Evolutionary conservation across 805 yeast genomes (phyloP).

Genomic region (Candida pseudofarinosa): DNA sequence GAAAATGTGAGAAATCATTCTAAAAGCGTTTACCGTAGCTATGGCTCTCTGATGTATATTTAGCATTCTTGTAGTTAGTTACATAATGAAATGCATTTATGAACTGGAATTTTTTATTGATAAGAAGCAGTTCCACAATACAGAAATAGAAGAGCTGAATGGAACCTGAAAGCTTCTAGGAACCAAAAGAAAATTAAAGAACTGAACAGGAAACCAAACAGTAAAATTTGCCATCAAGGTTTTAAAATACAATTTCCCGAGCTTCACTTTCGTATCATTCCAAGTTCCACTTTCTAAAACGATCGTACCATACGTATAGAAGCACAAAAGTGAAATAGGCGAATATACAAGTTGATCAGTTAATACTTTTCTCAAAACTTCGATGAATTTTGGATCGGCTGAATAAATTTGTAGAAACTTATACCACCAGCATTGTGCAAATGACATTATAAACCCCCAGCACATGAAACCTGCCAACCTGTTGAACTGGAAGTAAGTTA

Average conservation of each 20-base stretch:
- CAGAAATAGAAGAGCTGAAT: conserved; percentile 80
- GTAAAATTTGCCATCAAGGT: conserved; percentile 66
- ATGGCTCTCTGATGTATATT: conserved; percentile 28
- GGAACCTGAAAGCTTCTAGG: conserved; percentile 83
- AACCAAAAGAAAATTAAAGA: conserved; percentile 65
- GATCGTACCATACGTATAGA: conserved; percentile 80
- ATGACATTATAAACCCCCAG: conserved; percentile 86
- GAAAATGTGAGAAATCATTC: conserved; percentile 14
- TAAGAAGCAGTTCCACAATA: conserved; percentile 90
- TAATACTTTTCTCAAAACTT: conserved; percentile 79
- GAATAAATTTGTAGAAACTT: conserved; percentile 75
- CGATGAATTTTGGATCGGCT: conserved; percentile 77
- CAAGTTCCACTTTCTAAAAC: conserved; percentile 72
- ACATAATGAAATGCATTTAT: conserved; percentile 5
- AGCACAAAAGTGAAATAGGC: conserved; percentile 75
- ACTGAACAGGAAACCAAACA: conserved; percentile 83
- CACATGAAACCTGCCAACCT: conserved; percentile 74
- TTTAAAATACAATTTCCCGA: conserved; percentile 60
- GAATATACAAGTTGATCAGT: conserved; percentile 90
- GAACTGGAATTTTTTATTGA: conserved; percentile 61
- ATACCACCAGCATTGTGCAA: conserved; percentile 88
- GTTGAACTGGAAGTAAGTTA: conserved; percentile 54
- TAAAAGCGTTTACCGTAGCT: conserved; percentile 20
- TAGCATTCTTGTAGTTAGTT: conserved; percentile 5
- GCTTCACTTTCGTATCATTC: conserved; percentile 59